phyloP scores from a whole-genome alignment of 306 rosid genomes.

The Casuarina glauca region DNA sequence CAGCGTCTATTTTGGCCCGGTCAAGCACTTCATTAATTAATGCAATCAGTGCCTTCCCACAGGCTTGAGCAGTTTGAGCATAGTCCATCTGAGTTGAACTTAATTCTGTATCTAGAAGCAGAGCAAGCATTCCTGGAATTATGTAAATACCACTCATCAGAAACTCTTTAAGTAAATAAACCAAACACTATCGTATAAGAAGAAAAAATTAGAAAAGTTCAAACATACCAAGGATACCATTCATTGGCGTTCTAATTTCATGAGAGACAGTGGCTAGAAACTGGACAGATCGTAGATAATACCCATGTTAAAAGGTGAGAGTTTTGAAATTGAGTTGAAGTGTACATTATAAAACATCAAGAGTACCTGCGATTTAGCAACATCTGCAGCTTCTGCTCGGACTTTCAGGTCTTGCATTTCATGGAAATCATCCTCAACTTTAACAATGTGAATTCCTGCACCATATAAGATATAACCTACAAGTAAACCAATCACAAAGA shows the following conservation, averaged over 20 bases:
- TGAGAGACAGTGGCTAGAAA: slow-evolving; percentile 98
- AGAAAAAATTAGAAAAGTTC: slow-evolving; percentile 13
- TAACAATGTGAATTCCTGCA: slow-evolving; percentile 89
- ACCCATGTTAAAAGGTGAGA: slow-evolving; percentile 19
- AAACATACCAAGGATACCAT: slow-evolving; percentile 85
- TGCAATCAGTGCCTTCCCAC: slow-evolving; percentile 92
- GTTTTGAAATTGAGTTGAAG: slow-evolving; percentile 24
- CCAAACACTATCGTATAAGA: neutral
- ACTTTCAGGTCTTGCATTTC: slow-evolving; percentile 73
- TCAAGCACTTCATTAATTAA: slow-evolving; percentile 97
- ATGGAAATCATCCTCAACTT: slow-evolving; percentile 92
- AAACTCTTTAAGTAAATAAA: neutral
- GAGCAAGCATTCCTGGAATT: slow-evolving; percentile 88
- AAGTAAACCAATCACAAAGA: slow-evolving; percentile 74
- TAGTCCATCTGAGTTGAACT: slow-evolving; percentile 92
- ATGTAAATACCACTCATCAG: slow-evolving; percentile 18
- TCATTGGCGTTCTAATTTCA: slow-evolving; percentile 99
- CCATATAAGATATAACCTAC: slow-evolving; percentile 88
- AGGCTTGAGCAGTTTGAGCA: slow-evolving; percentile 95
- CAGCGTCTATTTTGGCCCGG: slow-evolving; percentile 96
- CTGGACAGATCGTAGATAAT: slow-evolving; percentile 41
- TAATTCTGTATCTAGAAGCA: slow-evolving; percentile 87
- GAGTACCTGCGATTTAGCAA: slow-evolving; percentile 94
- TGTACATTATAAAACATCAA: slow-evolving; percentile 13
- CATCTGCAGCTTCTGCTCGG: slow-evolving; percentile 89